Percentiles rank a stretch among this genome's conserved stretches.
These are phyloP conservation scores for Naganishia vaughanmartiniae DNA, from an alignment of 768 basidiomycete species.

Conservation along the genomic window DNA sequence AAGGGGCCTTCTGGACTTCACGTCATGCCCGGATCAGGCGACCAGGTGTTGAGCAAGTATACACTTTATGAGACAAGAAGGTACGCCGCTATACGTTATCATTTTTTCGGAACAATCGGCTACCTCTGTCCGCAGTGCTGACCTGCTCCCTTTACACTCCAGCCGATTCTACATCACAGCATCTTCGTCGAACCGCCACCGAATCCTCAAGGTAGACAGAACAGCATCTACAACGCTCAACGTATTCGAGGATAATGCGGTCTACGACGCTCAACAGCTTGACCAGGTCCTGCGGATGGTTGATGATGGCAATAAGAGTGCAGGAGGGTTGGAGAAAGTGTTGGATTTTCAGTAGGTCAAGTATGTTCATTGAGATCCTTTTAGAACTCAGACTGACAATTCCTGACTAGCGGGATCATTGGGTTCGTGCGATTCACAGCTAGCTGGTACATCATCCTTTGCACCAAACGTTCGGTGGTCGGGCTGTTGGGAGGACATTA, in stretches of 20 bases:
- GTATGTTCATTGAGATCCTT: slow-evolving; percentile 39
- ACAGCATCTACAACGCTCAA: slow-evolving; percentile 70
- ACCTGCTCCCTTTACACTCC: not conserved
- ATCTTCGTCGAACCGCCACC: slow-evolving; percentile 79
- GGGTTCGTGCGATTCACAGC: slow-evolving; percentile 93
- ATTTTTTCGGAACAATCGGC: slow-evolving; percentile 14
- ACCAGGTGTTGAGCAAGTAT: slow-evolving; percentile 68
- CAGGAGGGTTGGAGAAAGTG: slow-evolving; percentile 79
- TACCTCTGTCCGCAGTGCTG: not conserved
- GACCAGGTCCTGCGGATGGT: slow-evolving; percentile 88
- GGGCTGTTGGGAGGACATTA: slow-evolving; percentile 93
- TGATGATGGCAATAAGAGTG: slow-evolving; percentile 85
- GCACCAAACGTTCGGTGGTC: slow-evolving; percentile 85
- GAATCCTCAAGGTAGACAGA: slow-evolving; percentile 85
- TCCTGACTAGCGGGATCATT: slow-evolving; percentile 44
- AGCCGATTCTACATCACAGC: slow-evolving; percentile 84
- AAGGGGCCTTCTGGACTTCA: not conserved
- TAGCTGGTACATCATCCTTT: slow-evolving; percentile 91
- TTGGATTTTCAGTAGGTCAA: slow-evolving; percentile 79
- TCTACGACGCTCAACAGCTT: slow-evolving; percentile 87
- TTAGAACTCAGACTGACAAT: not conserved
- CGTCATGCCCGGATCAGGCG: slow-evolving; percentile 13
- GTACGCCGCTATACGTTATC: slow-evolving; percentile 32
- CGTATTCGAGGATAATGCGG: slow-evolving; percentile 80
- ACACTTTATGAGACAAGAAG: slow-evolving; percentile 85